Conservation (phyloP, 106 monocot species). For the Cymbidium sinense region DNA sequence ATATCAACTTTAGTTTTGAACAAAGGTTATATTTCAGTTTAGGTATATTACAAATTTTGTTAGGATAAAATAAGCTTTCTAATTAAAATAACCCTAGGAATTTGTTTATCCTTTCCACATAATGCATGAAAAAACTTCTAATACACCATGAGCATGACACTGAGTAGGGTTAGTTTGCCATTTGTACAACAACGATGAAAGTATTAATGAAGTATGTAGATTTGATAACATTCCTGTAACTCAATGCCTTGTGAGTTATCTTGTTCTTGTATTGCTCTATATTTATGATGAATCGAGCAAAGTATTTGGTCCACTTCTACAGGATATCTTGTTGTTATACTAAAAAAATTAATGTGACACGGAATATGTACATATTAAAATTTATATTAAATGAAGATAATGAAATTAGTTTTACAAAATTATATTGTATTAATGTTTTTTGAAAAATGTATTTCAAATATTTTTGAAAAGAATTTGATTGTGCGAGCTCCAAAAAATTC, state of each 20-base stretch:
- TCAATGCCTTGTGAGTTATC: neutral
- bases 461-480: neutral
- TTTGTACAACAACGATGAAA: neutral
- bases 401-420: neutral
- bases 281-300: neutral
- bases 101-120: neutral
- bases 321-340: neutral
- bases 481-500: no score
- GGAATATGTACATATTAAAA: neutral
- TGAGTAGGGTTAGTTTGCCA: neutral
- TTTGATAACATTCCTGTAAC: neutral
- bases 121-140: neutral
- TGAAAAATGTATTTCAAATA: neutral
- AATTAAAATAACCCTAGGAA: no score
- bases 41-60: neutral
- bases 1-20: neutral
- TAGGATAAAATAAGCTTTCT: no score
- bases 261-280: neutral
- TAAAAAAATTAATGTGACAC: neutral
- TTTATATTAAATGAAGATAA: neutral
- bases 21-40: neutral
- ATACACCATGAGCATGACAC: neutral
- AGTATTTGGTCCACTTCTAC: neutral
- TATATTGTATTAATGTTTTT: neutral
- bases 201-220: neutral